Evolutionary conservation across 106 monocot genomes (phyloP).

Genomic region (Vanilla planifolia): DNA sequence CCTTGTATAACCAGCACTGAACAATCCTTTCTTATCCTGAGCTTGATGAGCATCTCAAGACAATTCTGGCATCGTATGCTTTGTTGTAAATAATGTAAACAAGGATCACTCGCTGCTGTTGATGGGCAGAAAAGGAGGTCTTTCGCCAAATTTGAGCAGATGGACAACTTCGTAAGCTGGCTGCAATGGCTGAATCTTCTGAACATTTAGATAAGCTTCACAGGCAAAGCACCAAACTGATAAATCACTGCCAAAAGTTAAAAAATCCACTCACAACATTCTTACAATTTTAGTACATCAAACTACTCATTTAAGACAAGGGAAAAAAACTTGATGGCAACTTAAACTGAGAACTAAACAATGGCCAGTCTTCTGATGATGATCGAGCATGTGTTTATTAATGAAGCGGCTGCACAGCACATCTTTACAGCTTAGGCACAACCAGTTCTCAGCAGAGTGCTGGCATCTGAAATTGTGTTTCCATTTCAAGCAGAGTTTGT

Average conservation of each 20-base stretch:
- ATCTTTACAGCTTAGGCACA: conserved; percentile 90
- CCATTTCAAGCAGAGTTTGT: too few species aligned
- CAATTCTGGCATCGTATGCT: too few species aligned
- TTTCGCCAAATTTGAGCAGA: conserved; percentile 72
- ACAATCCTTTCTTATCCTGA: too few species aligned
- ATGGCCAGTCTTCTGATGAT: conserved; percentile 70
- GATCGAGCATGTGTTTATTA: conserved; percentile 85
- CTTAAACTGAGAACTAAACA: conserved; percentile 79
- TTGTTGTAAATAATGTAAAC: too few species aligned
- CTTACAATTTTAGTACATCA: too few species aligned
- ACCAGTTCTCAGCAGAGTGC: conserved; percentile 68
- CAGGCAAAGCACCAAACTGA: conserved; percentile 93
- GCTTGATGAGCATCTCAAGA: too few species aligned
- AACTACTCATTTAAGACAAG: too few species aligned
- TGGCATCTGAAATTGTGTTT: conserved; percentile 44
- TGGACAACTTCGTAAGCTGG: conserved; percentile 83
- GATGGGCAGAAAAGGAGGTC: conserved; percentile 42
- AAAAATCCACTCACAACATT: too few species aligned
- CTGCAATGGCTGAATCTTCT: conserved; percentile 52
- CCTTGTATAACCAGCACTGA: too few species aligned
- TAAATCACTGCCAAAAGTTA: conserved; percentile 51
- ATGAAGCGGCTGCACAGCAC: conserved; percentile 86
- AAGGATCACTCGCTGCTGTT: conserved; percentile 7
- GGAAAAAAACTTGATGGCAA: conserved; percentile 18
- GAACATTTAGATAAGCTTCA: conserved; percentile 81